Conservation (phyloP, 225 moss, liverwort and hornwort species). For the Sphagnum tenellum region DNA sequence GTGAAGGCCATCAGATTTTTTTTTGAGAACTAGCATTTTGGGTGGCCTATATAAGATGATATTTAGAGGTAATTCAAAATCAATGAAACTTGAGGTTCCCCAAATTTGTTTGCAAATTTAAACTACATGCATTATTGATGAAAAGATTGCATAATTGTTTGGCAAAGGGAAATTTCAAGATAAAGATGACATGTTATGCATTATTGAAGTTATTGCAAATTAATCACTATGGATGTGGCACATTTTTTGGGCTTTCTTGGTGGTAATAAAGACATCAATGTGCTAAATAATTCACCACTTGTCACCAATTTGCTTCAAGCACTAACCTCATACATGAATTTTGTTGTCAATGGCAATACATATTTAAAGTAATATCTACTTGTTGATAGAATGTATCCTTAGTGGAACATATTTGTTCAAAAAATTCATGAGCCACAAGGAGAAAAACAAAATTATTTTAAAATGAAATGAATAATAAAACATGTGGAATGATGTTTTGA, state of each 20-base stretch:
- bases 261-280: background rate
- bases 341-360: no score
- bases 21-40: background rate
- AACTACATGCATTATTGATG: conserved; percentile 1
- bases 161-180: background rate
- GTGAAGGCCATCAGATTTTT: background rate
- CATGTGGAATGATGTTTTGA: no score
- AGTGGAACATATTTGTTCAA: no score
- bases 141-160: conserved; percentile 1
- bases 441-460: no score
- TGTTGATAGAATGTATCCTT: no score
- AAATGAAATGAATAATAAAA: no score
- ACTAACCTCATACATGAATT: no score
- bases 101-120: background rate
- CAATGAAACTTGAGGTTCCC: background rate
- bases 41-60: background rate
- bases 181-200: conserved; percentile 1
- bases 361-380: no score
- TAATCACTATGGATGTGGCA: background rate
- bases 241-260: background rate
- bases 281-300: background rate
- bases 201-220: conserved; percentile 3
- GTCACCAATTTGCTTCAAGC: no score
- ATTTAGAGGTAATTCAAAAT: background rate
- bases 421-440: no score